Base-by-base conservation (phyloP, 805 yeast species). In the Saccharomyces jurei region DNA sequence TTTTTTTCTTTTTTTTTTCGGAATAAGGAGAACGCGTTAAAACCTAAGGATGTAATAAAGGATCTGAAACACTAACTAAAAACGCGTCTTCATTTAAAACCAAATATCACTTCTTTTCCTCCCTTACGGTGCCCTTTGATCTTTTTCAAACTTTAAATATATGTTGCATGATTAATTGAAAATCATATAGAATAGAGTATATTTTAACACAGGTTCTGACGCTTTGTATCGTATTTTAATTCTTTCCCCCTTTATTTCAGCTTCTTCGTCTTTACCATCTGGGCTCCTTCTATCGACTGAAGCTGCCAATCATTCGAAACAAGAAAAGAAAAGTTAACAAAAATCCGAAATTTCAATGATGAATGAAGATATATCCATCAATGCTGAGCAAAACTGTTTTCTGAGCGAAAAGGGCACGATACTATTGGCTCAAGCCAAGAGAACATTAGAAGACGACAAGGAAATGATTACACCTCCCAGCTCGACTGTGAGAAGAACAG, bases 401-500 rank as follows among this genome's bases (percentile, higher is more conserved):
- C 17, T 17, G 2, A 36, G 13, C 25, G 44, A 36, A 36, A 36
- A 36, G 11, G 22, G 22, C 44, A 36, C 44, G 4, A 17, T 36
- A 25, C 25, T 36, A 36, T 17, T 17, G 4, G 17, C 44, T 22
- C 44, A 36, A 28, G 32, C 30, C 21, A 49, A 28, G 26, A 21
- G 48, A n/a, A 10, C 30, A 10, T 29, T 29, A 21, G 46, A 36
- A 32, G 27, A 36, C 25, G 44, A 54, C 9, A 54, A 57, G n/a
- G 60, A 59, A 27, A 54, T 61, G 46, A 61, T 64, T 13, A 65
- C 67, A 8, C 70, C 71, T 3, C 72, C 72, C 31, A 60, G 60
- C 46, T 65, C 70, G 1, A 64, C 69, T 2, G 49, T 63, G 1
- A 55, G 66, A 21, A 58, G 53, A 32, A 46, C 49, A 9, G 46